Base-by-base conservation (phyloP, 1,284 basidiomycete genomes). In the Moniliophthora roreri region DNA sequence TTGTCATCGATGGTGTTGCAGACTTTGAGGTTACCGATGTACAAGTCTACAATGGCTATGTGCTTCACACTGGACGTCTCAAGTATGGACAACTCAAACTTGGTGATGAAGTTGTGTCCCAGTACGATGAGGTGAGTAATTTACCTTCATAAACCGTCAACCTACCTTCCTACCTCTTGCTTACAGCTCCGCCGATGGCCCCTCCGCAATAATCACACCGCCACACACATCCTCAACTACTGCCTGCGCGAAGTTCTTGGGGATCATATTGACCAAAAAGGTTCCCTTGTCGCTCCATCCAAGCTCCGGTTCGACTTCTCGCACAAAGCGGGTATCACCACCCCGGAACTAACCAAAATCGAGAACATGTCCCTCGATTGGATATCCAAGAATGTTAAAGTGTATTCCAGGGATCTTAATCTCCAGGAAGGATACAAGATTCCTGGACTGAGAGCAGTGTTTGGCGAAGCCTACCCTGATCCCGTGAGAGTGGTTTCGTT, bases 251-350 rank as follows among this genome's bases (percentile, higher is more conserved):
- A 98, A 67, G 82, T 94, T 2, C 85, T 98, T 8, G 96, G 96
- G 26, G 94, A 98, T 66, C 95, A 98, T 66, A 89, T 98, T 55
- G 95, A 99, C 70, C 97, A 99, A 70, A 97, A 94, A 69, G 97
- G 97, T 16, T 99, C 97, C 7, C 85, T 99, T 35, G 97, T 99
- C 50, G 94, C 96, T 1, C 93, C 94, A 0, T 87, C 87, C 47
- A 98, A 98, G 71, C 81, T 99, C 28, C 92, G 97, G 21, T 99
- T 99, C 74, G 97, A 99, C 72, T 99, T 99, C 71, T 95, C 93
- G 23, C 95, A 99, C 78, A 98, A 97, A 72, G 81, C 93, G 10
- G 87, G 88, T 57, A 90, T 98, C 57, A 68, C 82, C 15, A 68
- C 84, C 0, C 69, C 81, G 1, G 95, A 98, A 54, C 79, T 99